Conservation (phyloP, 1,284 basidiomycete species). For the Phellinidium pouzarii region DNA sequence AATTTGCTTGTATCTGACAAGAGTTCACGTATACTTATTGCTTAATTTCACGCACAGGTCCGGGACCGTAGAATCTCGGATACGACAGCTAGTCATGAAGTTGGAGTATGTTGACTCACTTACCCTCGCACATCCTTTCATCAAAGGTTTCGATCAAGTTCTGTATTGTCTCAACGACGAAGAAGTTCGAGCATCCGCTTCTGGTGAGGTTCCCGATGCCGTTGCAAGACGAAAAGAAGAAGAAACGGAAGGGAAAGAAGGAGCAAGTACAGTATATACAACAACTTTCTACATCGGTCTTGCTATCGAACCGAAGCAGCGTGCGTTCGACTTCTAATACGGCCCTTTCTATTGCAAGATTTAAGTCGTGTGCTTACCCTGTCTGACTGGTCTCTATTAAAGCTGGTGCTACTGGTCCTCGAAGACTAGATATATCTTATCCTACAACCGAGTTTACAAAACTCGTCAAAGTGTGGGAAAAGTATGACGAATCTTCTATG, state of each 20-base stretch:
- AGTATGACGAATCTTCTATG: slow-evolving; percentile 90
- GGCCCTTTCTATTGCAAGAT: slow-evolving; percentile 19
- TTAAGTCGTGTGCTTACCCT: too few species aligned
- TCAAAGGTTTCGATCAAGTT: slow-evolving; percentile 89
- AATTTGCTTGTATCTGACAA: slow-evolving; percentile 12
- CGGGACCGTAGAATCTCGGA: slow-evolving; percentile 94
- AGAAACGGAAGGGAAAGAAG: slow-evolving; percentile 75
- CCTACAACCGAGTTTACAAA: slow-evolving; percentile 96
- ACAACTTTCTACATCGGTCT: slow-evolving; percentile 98
- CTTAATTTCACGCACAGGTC: slow-evolving; percentile 44
- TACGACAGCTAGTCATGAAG: slow-evolving; percentile 96
- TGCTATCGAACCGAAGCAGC: slow-evolving; percentile 84
- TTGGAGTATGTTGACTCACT: slow-evolving; percentile 93
- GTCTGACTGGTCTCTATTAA: slow-evolving; percentile 22
- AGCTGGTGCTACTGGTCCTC: slow-evolving; percentile 65
- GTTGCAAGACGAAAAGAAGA: slow-evolving; percentile 71
- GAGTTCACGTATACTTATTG: slow-evolving; percentile 8
- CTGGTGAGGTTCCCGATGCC: slow-evolving; percentile 75
- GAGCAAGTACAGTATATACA: slow-evolving; percentile 76
- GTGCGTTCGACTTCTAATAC: slow-evolving; percentile 40
- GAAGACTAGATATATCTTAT: slow-evolving; percentile 93
- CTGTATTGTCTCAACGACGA: slow-evolving; percentile 81
- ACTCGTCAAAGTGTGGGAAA: slow-evolving; percentile 93
- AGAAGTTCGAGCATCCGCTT: slow-evolving; percentile 85
- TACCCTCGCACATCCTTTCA: slow-evolving; percentile 89